Evolutionary conservation across 768 basidiomycete species (phyloP), one percentile per base, ranked within the genome.

Genomic region (Boletus patriciae): DNA sequence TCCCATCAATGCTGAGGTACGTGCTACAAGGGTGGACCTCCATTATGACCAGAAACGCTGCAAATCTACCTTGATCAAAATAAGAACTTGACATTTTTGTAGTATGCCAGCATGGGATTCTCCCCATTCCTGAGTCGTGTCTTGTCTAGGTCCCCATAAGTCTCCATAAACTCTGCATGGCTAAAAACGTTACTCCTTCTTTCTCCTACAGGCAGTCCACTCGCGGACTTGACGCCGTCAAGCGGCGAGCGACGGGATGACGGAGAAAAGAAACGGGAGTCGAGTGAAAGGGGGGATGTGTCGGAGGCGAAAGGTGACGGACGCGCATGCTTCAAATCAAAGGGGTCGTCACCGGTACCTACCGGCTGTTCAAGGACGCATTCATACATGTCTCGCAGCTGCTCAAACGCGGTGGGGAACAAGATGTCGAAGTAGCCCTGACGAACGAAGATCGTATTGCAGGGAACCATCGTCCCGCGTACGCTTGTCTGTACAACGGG

Each of bases 351-450:
- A 25, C 36, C 27, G 4, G 43, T 50, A 9, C 76, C 76, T 38
- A 63, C 60, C 4, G 86, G 84, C 64, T 83, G 81, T 37, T 86
- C 81, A 57, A 98, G 83, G 53, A 88, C 80, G 62, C 85, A 79
- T 66, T 94, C 90, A 73, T 98, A 98, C 84, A 95, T 91, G 69
- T 96, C 92, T 46, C 90, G 79, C 52, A 98, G 79, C 21, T 80
- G 81, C 50, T 82, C 83, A 61, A 98, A 98, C 69, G 92, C 78
- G 13, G 96, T 98, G 11, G 97, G 97, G 77, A 99, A 99, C 77
- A 99, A 92, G 58, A 98, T 98, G 71, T 99, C 97, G 72, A 99
- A 99, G 76, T 87, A 95, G 9, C 97, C 97, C 66, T 90, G 96
- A 64, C 86, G 87, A 56, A 99, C 97, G 64, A 96, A 84, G 54